These are phyloP conservation scores for Chiua virens DNA, from an alignment of 768 basidiomycete genomes.

Conservation along the genomic window DNA sequence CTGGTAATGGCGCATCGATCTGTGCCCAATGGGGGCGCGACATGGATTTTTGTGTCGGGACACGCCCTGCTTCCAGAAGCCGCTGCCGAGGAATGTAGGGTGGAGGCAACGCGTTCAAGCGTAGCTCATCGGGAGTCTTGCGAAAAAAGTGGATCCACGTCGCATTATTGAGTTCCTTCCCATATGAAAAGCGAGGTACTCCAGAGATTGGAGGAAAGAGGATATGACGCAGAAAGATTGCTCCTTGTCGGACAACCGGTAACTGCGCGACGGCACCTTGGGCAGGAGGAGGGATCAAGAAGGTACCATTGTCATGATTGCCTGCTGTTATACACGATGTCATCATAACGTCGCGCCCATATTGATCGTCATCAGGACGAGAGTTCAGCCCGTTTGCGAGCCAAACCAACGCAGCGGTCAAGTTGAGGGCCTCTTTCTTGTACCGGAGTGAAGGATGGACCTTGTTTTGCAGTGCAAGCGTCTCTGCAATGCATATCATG, in stretches of 20 bases:
- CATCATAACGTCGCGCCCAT: constrained; percentile 3
- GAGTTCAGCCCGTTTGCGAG: constrained; percentile 5
- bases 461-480: not conserved
- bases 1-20: not conserved
- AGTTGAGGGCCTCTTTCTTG: constrained; percentile 2
- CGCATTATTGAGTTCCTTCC: not conserved
- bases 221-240: not conserved
- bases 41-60: constrained; percentile 4
- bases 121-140: not conserved
- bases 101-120: not conserved
- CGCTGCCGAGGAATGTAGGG: not conserved
- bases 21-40: not conserved
- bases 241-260: constrained; percentile 2
- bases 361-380: constrained; percentile 3
- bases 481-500: constrained; percentile 2
- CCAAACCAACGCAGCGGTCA: constrained; percentile 7
- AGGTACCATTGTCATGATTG: not conserved
- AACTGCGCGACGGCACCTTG: not conserved
- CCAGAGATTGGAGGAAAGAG: constrained; percentile 1
- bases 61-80: not conserved
- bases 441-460: constrained; percentile 1
- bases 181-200: not conserved
- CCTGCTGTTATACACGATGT: not conserved
- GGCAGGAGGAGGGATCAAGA: constrained; percentile 1
- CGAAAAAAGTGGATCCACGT: not conserved